Evolutionary conservation across 768 basidiomycete genomes (phyloP), one percentile per base, ranked within the genome.

Genomic region (Auricularia cornea): DNA sequence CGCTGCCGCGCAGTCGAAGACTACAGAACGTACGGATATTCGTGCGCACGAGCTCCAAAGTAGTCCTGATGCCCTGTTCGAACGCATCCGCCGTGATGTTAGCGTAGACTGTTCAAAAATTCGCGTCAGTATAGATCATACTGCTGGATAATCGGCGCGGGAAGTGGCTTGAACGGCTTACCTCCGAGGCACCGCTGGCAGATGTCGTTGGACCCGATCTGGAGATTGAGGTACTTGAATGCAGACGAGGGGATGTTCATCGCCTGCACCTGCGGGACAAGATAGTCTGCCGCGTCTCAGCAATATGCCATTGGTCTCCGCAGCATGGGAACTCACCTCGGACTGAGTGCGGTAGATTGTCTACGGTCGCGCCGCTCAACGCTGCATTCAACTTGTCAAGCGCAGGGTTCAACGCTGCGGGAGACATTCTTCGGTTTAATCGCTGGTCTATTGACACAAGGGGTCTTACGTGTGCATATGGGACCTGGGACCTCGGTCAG

Each of bases 161-260:
- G n/a, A n/a, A n/a, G n/a, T n/a, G n/a, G n/a, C n/a, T n/a, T n/a
- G n/a, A n/a, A n/a, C n/a, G n/a, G n/a, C n/a, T n/a, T n/a, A 31
- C 28, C 6, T 10, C 29, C 61, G 6, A 60, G 31, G 54, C 66
- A 67, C 8, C 60, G 44, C 48, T 62, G 59, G 31, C 66, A 67
- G 4, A 67, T 65, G 26, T 67, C 66, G 33, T 67, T 67, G 48
- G 66, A 65, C 44, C 66, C 66, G 28, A 67, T 60, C 56, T 67
- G 66, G 41, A 67, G 62, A 48, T 61, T 67, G 65, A 67, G 65
- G 29, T 67, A 67, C 59, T 64, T 67, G 62, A 63, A 63, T 29
- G 54, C 54, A 10, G 54, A 57, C 23, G 44, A 10, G 3, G 59
- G 28, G 23, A 67, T 35, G 38, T 63, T 52, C 33, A 59, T 54